phyloP scores from a whole-genome alignment of 306 rosid genomes.

The Quercus rubra region DNA sequence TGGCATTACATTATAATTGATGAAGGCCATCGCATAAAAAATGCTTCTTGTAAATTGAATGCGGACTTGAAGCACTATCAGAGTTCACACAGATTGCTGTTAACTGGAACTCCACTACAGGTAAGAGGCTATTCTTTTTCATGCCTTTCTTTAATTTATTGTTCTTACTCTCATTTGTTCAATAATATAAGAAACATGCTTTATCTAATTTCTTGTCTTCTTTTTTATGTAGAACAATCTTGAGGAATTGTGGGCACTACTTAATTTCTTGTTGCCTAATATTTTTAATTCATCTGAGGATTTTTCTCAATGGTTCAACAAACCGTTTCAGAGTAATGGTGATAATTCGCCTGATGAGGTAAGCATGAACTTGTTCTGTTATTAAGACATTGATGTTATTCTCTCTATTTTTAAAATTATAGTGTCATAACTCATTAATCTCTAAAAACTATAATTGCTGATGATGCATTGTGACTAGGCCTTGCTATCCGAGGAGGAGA shows the following conservation, averaged over 20 bases:
- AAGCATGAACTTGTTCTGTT: slow-evolving; percentile 24
- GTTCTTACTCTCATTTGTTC: not conserved
- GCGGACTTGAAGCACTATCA: slow-evolving; percentile 90
- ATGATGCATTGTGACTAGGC: slow-evolving; percentile 54
- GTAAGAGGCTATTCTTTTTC: slow-evolving; percentile 36
- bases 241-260: slow-evolving; percentile 97
- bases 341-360: slow-evolving; percentile 93
- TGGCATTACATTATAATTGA: slow-evolving; percentile 99
- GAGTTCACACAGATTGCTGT: slow-evolving; percentile 95
- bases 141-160: slow-evolving; percentile 2
- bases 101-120: slow-evolving; percentile 99
- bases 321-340: slow-evolving; percentile 92
- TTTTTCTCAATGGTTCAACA: slow-evolving; percentile 99
- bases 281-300: slow-evolving; percentile 95
- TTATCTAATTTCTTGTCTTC: slow-evolving; percentile 14
- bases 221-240: slow-evolving; percentile 81
- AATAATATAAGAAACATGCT: slow-evolving; percentile 6
- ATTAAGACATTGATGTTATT: slow-evolving; percentile 15
- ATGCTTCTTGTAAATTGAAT: slow-evolving; percentile 99
- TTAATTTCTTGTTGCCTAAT: slow-evolving; percentile 95
- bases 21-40: slow-evolving; percentile 99
- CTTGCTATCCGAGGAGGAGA: slow-evolving; percentile 96
- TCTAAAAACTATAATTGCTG: slow-evolving; percentile 10
- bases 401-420: not conserved
- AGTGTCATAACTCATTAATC: slow-evolving; percentile 3